These are phyloP conservation scores for Pinguiococcus pyrenoidosus DNA, from an alignment of 108 stramenopile genomes.

Conservation along the genomic window DNA sequence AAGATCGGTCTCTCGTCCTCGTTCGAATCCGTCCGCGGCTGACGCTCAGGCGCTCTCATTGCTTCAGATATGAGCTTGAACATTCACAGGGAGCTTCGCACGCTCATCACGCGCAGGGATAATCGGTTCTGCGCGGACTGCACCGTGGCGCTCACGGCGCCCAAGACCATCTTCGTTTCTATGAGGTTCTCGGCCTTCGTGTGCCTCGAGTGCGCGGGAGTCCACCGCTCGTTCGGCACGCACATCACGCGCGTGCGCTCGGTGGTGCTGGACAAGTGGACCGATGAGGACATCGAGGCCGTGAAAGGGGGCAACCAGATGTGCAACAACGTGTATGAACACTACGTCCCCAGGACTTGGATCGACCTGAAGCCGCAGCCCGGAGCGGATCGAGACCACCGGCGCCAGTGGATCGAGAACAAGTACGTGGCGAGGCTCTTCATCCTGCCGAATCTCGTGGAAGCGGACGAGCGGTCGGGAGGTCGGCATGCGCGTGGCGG, in stretches of 20 bases:
- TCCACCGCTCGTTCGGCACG: slow-evolving; percentile 8
- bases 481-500: background rate
- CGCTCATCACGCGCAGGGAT: slow-evolving; percentile 11
- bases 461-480: background rate
- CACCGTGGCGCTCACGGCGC: too few species aligned
- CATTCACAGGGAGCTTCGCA: too few species aligned
- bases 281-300: slow-evolving; percentile 10
- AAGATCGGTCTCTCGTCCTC: too few species aligned
- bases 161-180: too few species aligned
- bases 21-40: too few species aligned
- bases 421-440: slow-evolving; percentile 26
- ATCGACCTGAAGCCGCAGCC: slow-evolving; percentile 25
- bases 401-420: slow-evolving; percentile 22
- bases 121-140: slow-evolving; percentile 23
- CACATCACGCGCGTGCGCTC: slow-evolving; percentile 1
- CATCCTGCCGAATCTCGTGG: slow-evolving; percentile 14
- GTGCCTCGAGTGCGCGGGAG: slow-evolving; percentile 18
- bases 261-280: slow-evolving; percentile 23
- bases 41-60: too few species aligned
- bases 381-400: slow-evolving; percentile 5
- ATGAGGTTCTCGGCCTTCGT: too few species aligned
- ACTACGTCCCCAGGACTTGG: slow-evolving; percentile 32
- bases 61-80: too few species aligned
- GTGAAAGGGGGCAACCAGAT: slow-evolving; percentile 1
- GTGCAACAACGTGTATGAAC: slow-evolving; percentile 25